Evolutionary conservation across 169 alveolate genomes (phyloP), one percentile per base, ranked within the genome.

Genomic region (Blepharisma undulans): DNA sequence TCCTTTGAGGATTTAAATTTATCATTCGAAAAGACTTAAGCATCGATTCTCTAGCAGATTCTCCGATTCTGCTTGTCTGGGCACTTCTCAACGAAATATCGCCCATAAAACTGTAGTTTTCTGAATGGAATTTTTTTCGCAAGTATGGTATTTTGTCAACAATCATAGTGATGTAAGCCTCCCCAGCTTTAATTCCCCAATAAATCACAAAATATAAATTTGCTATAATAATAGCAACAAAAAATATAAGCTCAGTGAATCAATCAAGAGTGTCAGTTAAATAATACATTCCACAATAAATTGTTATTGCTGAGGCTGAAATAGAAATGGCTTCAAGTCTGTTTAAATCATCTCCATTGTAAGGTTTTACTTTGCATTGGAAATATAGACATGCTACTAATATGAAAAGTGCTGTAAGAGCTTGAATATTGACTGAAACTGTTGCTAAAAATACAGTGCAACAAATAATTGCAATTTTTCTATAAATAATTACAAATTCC

Each of bases 401-500:
- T 22, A 93, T 32, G n/a, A 90, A 3, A 27, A 91, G 72, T 1
- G 78, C 91, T 19, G 87, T 86, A 5, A 92, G 87, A 18, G 95
- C 96, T 85, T 93, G 79, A 6, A 90, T 84, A 10, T 91, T 78
- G 16, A 76, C 84, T 82, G 95, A 93, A n/a, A 72, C 21, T 19
- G 22, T n/a, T 22, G 90, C 71, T 76, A 79, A 33, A 59, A 25
- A 59, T 4, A 87, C 91, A 21, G 95, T 36, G 16, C 89, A 29
- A 48, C 84, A 76, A 6, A 91, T 84, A 16, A 92, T n/a, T 4
- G 90, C n/a, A 18, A 92, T 29, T 76, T 92, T 92, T 77, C 92
- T 92, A 33, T 72, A 84, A 78, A 92, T 72, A 60, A 93, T 93
- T 5, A 93, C 88, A 12, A 85, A 86, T 84, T 93, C 95, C 95